phyloP scores from a whole-genome alignment of 805 yeast genomes.

The Kockiozyma suomiensis region DNA sequence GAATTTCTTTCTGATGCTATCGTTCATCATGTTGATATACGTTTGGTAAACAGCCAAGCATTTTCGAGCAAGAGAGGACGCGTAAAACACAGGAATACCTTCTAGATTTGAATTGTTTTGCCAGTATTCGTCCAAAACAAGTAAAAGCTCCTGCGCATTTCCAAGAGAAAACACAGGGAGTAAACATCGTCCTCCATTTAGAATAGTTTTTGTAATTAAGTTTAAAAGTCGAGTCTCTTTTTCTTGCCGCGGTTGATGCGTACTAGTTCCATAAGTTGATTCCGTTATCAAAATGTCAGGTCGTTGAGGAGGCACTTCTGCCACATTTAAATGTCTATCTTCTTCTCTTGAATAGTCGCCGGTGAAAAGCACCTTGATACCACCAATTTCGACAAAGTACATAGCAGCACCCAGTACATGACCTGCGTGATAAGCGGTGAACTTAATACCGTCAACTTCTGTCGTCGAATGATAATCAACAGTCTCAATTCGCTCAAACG shows the following conservation, averaged over 20 bases:
- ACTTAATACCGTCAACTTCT: conserved; percentile 90
- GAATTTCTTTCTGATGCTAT: conserved; percentile 72
- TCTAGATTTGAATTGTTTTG: conserved; percentile 77
- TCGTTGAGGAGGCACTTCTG: conserved; percentile 84
- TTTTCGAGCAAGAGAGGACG: conserved; percentile 88
- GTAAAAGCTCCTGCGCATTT: conserved; percentile 88
- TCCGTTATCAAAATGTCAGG: conserved; percentile 93
- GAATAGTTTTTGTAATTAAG: conserved; percentile 77
- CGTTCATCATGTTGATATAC: conserved; percentile 96
- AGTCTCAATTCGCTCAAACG: conserved; percentile 89
- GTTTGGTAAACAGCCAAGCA: conserved; percentile 98
- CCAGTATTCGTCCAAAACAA: conserved; percentile 96
- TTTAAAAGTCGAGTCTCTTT: conserved; percentile 81
- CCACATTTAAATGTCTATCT: conserved; percentile 91
- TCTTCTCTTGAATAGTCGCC: conserved; percentile 97
- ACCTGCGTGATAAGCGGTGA: conserved; percentile 99
- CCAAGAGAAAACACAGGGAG: conserved; percentile 97
- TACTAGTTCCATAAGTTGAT: conserved; percentile 96
- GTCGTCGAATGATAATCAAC: conserved; percentile 94
- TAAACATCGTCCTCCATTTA: conserved; percentile 87
- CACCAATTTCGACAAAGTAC: conserved; percentile 94
- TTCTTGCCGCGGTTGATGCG: conserved; percentile 86
- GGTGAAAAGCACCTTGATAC: conserved; percentile 82
- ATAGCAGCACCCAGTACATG: conserved; percentile 99
- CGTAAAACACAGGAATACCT: conserved; percentile 81